Evolutionary conservation across 2,329 filamentous ascomycete genomes (phyloP).

Genomic region (Phialocephala subalpina): DNA sequence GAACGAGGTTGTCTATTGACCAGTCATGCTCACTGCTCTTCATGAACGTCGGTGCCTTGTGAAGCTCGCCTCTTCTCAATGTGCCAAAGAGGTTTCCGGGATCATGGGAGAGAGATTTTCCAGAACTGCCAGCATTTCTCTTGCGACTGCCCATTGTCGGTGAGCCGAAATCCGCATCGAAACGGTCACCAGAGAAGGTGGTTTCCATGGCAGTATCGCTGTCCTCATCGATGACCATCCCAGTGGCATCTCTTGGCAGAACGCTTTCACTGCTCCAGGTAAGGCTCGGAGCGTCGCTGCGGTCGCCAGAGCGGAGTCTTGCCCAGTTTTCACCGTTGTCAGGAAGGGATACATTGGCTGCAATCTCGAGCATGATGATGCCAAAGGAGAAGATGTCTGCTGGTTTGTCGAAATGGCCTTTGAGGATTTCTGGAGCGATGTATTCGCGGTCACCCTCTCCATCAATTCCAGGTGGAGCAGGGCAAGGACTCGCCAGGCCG

Average conservation of each 20-base stretch:
- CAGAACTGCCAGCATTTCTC: slow-evolving; percentile 40
- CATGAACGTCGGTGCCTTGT: slow-evolving; percentile 87
- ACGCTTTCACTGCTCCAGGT: slow-evolving; percentile 80
- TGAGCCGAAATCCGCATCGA: slow-evolving; percentile 48
- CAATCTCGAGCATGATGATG: slow-evolving; percentile 93
- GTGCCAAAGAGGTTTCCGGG: slow-evolving; percentile 47
- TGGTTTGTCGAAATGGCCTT: slow-evolving; percentile 86
- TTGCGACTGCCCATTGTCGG: slow-evolving; percentile 42
- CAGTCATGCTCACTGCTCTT: slow-evolving; percentile 73
- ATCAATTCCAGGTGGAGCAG: slow-evolving; percentile 78
- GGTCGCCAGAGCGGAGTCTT: slow-evolving; percentile 85
- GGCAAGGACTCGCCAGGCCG: slow-evolving; percentile 81
- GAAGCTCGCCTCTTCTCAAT: slow-evolving; percentile 61
- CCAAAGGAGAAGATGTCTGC: slow-evolving; percentile 95
- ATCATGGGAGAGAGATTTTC: slow-evolving; percentile 43
- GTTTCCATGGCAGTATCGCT: slow-evolving; percentile 42
- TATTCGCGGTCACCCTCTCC: slow-evolving; percentile 96
- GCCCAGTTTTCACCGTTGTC: slow-evolving; percentile 94
- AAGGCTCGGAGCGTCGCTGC: slow-evolving; percentile 86
- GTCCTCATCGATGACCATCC: slow-evolving; percentile 62
- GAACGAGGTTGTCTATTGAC: slow-evolving; percentile 84
- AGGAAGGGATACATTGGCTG: slow-evolving; percentile 90
- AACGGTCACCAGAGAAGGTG: slow-evolving; percentile 46
- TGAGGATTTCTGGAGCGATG: slow-evolving; percentile 91
- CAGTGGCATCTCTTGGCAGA: slow-evolving; percentile 77